A percentile compares a stretch with the other conserved stretches of the same genome.
Evolutionary conservation across 805 yeast genomes (phyloP).

Genomic region (Wickerhamiella australiensis): DNA sequence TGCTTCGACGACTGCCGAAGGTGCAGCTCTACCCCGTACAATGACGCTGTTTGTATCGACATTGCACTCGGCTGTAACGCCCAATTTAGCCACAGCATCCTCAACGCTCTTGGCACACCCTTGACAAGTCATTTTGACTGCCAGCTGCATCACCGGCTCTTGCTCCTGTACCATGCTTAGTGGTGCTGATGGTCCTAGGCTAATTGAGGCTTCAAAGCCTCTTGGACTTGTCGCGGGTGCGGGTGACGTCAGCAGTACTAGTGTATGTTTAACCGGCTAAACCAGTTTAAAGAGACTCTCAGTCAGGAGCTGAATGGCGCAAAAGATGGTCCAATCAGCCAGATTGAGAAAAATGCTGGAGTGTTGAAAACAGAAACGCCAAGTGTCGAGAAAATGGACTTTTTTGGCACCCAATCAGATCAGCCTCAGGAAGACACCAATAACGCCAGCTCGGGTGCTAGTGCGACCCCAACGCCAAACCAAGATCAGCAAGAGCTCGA

Average conservation of each 20-base stretch:
- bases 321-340: conserved; percentile 16
- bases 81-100: conserved; percentile 39
- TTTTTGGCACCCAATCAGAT: conserved; percentile 8
- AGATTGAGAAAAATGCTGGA: conserved; percentile 19
- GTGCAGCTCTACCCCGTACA: conserved; percentile 60
- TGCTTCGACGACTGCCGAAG: conserved; percentile 56
- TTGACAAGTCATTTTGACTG: conserved; percentile 74
- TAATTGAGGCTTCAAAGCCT: no score
- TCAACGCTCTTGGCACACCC: conserved; percentile 53
- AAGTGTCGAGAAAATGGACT: conserved; percentile 18
- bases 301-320: conserved; percentile 40
- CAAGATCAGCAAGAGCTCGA: conserved; percentile 3
- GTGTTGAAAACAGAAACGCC: conserved; percentile 20
- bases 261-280: conserved; percentile 42
- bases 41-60: conserved; percentile 48
- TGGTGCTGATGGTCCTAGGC: no score
- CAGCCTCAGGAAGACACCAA: conserved; percentile 12
- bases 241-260: neutral
- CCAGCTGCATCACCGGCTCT: conserved; percentile 33
- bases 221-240: neutral
- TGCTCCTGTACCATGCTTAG: neutral
- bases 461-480: neutral
- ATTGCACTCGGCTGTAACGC: conserved; percentile 44
- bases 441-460: conserved; percentile 10
- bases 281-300: conserved; percentile 52